Percentiles rank a stretch among this genome's conserved stretches.
These are phyloP conservation scores for Phytophthora tentaculata DNA, from an alignment of 352 stramenopile genomes.

Conservation along the genomic window DNA sequence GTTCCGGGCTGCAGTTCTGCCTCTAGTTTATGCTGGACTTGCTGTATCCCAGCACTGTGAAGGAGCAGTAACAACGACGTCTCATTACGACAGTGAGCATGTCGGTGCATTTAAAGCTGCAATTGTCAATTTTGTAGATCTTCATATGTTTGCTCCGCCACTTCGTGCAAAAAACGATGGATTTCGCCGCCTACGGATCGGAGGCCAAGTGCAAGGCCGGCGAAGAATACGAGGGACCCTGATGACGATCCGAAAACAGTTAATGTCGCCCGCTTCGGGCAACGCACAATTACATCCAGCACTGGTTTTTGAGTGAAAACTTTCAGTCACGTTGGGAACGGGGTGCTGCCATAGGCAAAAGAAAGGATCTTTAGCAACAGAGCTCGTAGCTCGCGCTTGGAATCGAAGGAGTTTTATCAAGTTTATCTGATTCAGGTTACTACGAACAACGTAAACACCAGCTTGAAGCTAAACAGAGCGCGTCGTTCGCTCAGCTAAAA, in stretches of 20 bases:
- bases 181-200: slow-evolving; percentile 56
- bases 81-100: slow-evolving; percentile 48
- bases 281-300: slow-evolving; percentile 8
- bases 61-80: slow-evolving; percentile 50
- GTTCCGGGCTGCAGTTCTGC: slow-evolving; percentile 34
- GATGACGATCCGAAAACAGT: slow-evolving; percentile 66
- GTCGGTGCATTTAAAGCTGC: slow-evolving; percentile 45
- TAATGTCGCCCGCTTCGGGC: slow-evolving; percentile 2
- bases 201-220: slow-evolving; percentile 38
- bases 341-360: slow-evolving; percentile 66
- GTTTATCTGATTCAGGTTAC: slow-evolving; percentile 4
- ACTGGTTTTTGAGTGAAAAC: slow-evolving; percentile 35
- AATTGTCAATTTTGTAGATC: slow-evolving; percentile 21
- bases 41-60: slow-evolving; percentile 66
- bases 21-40: slow-evolving; percentile 49
- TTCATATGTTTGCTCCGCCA: slow-evolving; percentile 25
- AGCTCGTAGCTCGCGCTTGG: slow-evolving; percentile 7
- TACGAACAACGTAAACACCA: slow-evolving; percentile 26
- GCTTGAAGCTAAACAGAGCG: slow-evolving; percentile 28
- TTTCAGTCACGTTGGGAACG: slow-evolving; percentile 51
- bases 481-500: slow-evolving; percentile 8
- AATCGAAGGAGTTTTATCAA: too few species aligned
- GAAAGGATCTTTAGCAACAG: slow-evolving; percentile 28
- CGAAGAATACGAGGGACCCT: slow-evolving; percentile 62
- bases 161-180: slow-evolving; percentile 46